Percentiles rank a stretch among this genome's conserved stretches.
Conservation (phyloP, 78 protist species). For the Dictyostelium brefeldianum region DNA sequence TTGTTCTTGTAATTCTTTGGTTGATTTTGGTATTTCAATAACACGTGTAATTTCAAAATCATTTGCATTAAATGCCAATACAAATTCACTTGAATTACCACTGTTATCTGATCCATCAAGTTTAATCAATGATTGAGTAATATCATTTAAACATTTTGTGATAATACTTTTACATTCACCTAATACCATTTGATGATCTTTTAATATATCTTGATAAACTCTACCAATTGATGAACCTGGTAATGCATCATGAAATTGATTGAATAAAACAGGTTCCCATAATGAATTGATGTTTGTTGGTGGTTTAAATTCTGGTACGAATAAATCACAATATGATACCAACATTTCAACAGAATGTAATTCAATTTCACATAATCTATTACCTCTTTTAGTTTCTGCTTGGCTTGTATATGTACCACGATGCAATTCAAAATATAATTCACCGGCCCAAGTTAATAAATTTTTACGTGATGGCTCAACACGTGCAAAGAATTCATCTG, state of each 20-base stretch:
- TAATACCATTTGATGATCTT: conserved; percentile 58
- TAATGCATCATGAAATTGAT: conserved; percentile 93
- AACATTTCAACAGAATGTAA: conserved; percentile 79
- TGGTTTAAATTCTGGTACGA: neutral
- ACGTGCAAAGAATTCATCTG: conserved; percentile 62
- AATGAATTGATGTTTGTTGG: conserved; percentile 16
- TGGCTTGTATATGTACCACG: conserved; percentile 93
- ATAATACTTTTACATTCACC: neutral
- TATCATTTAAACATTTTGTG: neutral
- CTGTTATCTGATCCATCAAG: too few relatives aligned
- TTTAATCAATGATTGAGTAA: too few relatives aligned
- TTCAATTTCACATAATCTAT: conserved; percentile 81
- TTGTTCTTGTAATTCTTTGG: neutral
- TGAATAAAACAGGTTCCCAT: conserved; percentile 84
- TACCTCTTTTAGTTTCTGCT: conserved; percentile 72
- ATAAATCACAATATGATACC: conserved; percentile 10
- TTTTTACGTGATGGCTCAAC: conserved; percentile 23
- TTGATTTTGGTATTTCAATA: conserved; percentile 40
- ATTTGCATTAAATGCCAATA: conserved; percentile 43
- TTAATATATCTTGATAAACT: conserved; percentile 72
- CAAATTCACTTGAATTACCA: neutral
- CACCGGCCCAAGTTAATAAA: conserved; percentile 82
- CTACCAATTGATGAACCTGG: conserved; percentile 88
- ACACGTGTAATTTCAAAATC: conserved; percentile 21
- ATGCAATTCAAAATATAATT: conserved; percentile 90